Evolutionary conservation across 208 protist species (phyloP), one percentile per base, ranked within the genome.

Genomic region (Acanthamoeba triangularis): DNA sequence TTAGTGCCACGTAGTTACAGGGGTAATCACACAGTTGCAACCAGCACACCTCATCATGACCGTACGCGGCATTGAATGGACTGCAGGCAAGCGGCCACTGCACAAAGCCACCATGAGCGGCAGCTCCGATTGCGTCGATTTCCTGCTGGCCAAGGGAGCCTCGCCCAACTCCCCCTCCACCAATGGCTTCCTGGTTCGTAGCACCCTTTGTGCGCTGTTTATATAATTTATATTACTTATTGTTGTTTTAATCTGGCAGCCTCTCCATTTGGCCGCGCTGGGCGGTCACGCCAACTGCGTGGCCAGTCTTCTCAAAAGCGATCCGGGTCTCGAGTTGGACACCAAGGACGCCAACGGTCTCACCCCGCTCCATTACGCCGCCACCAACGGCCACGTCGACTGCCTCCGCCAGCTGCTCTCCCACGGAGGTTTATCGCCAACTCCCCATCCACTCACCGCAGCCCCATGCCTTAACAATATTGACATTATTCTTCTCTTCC

Each of bases 81-180:
- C 8, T 30, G n/a, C 74, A 82, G 74, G 74, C 78, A 20, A 59
- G 49, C 78, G 78, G 13, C 78, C 78, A 10, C 78, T 87, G 18
- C 78, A 87, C 49, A 52, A 61, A 41, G 78, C 78, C 49, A 59
- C 78, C 44, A 87, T 87, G 47, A 59, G 44, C 78, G 78, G 78
- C 18, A 87, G 49, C 47, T n/a, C 78, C 47, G 78, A 87, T 14
- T 87, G 78, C n/a, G 78, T 87, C 47, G 78, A 87, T 7, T 87
- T 87, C 78, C 78, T 87, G 25, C 25, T 87, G 78, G 49, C 47
- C 49, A 87, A 87, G 49, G 78, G 78, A 20, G 78, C 78, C 49
- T 87, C 78, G 8, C 78, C 78, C 16, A 87, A 87, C 78, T 87
- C 78, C 5, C 78, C 78, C 37, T 87, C 78, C 20, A 59, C 78